Evolutionary conservation across 257 asterid genomes (phyloP), one percentile per base, ranked within the genome.

Genomic region (Fraxinus anomala): DNA sequence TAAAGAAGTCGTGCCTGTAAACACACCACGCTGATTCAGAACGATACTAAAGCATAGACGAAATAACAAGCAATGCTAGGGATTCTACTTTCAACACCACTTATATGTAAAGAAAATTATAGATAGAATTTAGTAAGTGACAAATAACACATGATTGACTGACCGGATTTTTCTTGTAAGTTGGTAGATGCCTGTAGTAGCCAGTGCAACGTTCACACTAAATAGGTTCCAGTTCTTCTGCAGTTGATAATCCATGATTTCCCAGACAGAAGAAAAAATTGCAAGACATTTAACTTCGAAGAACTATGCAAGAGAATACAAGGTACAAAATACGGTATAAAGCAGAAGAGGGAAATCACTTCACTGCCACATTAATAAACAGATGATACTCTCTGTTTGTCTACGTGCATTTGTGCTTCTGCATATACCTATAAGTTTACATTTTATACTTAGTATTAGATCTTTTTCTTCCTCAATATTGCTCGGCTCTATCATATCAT

Each of bases 181-280:
- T 80, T 94, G 98, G 81, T 94, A 94, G 68, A 94, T 78, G 80
- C 97, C 98, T 1, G 98, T 92, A 31, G 92, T 90, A 14, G 96
- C 98, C 97, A 94, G 91, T 66, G 92, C 98, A 71, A 92, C 81
- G 84, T 91, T 94, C 39, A 92, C 98, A 63, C 97, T 92, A 69
- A 94, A 86, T 33, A 94, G 98, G 72, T 94, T 94, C 97, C 96
- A 94, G 86, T 94, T 94, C 71, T 89, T 94, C 97, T 94, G 97
- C 91, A 89, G 47, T 36, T 63, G 86, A 87, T 49, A 84, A 80
- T 42, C 39, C 75, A 74, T 13, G 73, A 42, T 71, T 59, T n/a
- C 54, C 34, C 21, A 28, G 36, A 17, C 68, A 61, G 1, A 6
- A 8, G 17, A 12, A 26, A 63, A 26, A 26, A 23, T 23, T 24